Conservation (phyloP, 2,329 filamentous ascomycete species). For the Trichocomaceae sp. region DNA sequence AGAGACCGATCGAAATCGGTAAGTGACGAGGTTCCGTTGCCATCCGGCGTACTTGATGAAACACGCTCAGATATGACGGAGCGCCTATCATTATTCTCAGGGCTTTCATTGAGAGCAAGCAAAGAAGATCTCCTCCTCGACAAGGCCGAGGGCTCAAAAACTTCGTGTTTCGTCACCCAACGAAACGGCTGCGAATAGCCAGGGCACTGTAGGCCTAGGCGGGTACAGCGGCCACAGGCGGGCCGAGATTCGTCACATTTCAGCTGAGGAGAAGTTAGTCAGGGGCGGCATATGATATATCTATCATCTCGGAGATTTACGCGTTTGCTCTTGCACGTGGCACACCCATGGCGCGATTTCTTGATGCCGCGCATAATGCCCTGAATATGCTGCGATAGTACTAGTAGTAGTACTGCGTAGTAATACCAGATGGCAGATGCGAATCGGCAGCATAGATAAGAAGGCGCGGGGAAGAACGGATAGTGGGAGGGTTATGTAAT, state of each 20-base stretch:
- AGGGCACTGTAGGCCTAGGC: conserved; percentile 32
- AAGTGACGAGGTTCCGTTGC: background rate
- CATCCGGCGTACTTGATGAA: background rate
- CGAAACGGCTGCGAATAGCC: conserved; percentile 33
- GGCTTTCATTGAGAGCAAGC: background rate
- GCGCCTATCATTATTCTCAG: background rate
- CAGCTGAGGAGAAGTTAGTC: conserved; percentile 20
- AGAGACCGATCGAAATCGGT: conserved; percentile 3
- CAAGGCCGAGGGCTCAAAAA: conserved; percentile 12
- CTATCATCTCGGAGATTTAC: conserved; percentile 20
- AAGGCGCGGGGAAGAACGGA: background rate
- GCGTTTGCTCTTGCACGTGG: conserved; percentile 37
- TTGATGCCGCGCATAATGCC: conserved; percentile 33
- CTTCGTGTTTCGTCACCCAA: conserved; percentile 33
- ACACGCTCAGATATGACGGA: background rate
- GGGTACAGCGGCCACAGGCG: conserved; percentile 32
- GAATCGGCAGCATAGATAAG: background rate
- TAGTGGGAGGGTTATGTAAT: background rate
- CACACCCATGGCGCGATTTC: conserved; percentile 38
- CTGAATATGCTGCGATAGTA: no score
- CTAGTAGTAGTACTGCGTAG: no score
- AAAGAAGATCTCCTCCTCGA: background rate
- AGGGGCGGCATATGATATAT: background rate
- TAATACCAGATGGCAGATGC: no score
- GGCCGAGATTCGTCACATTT: conserved; percentile 38